These are phyloP conservation scores for Alternaria solani DNA, from an alignment of 2,329 filamentous ascomycete species.

Conservation along the genomic window DNA sequence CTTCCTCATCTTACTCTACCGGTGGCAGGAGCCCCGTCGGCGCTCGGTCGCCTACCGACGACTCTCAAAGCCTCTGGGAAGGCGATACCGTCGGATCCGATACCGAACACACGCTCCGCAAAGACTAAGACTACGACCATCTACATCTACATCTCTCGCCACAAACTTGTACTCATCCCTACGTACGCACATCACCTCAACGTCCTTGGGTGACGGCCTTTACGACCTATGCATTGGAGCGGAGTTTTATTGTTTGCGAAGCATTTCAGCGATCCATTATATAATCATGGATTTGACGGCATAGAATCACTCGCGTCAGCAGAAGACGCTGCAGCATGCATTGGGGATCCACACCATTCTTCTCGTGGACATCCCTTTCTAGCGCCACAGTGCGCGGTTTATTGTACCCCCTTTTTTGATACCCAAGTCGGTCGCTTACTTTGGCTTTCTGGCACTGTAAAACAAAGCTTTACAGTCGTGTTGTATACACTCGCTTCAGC, in stretches of 20 bases:
- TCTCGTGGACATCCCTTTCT: constrained; percentile 22
- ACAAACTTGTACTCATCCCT: constrained; percentile 32
- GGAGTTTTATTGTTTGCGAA: constrained; percentile 46
- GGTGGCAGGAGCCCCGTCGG: constrained; percentile 65
- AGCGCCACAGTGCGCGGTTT: constrained; percentile 27
- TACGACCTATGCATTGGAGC: constrained; percentile 50
- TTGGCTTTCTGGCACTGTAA: constrained; percentile 16
- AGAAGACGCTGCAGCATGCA: constrained; percentile 16
- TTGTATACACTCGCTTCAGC: constrained; percentile 41
- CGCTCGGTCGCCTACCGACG: constrained; percentile 61
- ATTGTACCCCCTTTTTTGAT: constrained; percentile 39
- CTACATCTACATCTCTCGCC: constrained; percentile 14
- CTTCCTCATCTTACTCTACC: constrained; percentile 77
- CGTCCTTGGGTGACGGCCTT: constrained; percentile 36
- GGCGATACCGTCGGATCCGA: constrained; percentile 64
- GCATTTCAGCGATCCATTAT: constrained; percentile 47
- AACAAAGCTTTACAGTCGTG: constrained; percentile 23
- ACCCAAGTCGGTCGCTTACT: constrained; percentile 47
- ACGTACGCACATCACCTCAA: constrained; percentile 33
- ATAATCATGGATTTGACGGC: constrained; percentile 21
- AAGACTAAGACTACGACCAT: constrained; percentile 26
- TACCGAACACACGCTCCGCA: constrained; percentile 43
- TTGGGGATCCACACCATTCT: constrained; percentile 18
- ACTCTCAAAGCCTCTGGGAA: constrained; percentile 65
- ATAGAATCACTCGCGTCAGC: constrained; percentile 37